Base-by-base conservation (phyloP, 2,329 filamentous ascomycete species). In the Ophiostoma pallidulum region DNA sequence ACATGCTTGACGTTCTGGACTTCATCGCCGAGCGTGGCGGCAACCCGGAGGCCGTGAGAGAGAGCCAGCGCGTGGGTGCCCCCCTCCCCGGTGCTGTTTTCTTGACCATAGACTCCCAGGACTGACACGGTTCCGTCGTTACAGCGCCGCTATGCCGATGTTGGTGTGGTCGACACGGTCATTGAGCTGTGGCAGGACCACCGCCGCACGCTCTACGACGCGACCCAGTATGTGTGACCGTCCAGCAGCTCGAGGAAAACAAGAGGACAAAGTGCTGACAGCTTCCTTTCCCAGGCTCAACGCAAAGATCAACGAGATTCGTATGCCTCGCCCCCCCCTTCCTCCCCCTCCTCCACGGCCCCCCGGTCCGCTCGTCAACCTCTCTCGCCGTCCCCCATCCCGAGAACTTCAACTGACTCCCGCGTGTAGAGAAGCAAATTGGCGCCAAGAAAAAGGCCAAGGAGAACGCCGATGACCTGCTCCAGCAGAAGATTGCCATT, bases 1-100 rank as follows among this genome's bases (percentile, higher is more conserved):
- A 41, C 28, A 54, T 56, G 54, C 54, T 56, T 18, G 86, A 90
- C 70, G 74, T 88, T 48, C 74, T 77, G 57, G 85, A 90, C 62
- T 88, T 91, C 63, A 83, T 91, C 60, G 68, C 77, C 63, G 88
- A 96, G 67, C 85, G 89, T 59, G 92, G 91, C 56, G 92, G 92
- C 58, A 80, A 97, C 69, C 87, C 89, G 14, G 84, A 94, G 62
- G 83, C 82, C 70, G 92, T 98, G 67, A 85, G 86, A 65, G 88
- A 96, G 66, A 92, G 85, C 55, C 92, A 98, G 69, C 79, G 84
- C 58, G 55, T 56, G 29, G 32, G 48, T 47, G 5, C 18, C 22
- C 9, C n/a, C 26, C n/a, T n/a, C n/a, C n/a, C n/a, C n/a, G n/a
- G n/a, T n/a, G n/a, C n/a, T n/a, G n/a, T n/a, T n/a, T n/a, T n/a